Percentiles rank a stretch among this genome's conserved stretches.
Conservation (phyloP, 768 basidiomycete species). For the Lactarius sp. region DNA sequence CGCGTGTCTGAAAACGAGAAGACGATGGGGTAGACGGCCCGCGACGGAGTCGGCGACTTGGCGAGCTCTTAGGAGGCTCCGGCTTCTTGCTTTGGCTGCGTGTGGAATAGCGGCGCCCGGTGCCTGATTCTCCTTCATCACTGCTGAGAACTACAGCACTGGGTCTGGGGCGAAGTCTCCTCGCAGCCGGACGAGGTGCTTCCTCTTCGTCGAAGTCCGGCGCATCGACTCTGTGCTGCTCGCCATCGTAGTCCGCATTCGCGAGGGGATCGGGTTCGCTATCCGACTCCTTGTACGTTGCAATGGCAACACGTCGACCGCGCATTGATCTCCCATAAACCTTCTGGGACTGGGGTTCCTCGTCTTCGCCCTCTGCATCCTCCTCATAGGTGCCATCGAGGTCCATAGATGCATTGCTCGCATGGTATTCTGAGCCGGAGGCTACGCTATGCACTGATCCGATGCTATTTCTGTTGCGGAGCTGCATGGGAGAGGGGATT, state of each 20-base stretch:
- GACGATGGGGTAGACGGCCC: slow-evolving; percentile 34
- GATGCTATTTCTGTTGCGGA: slow-evolving; percentile 23
- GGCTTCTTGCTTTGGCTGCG: slow-evolving; percentile 39
- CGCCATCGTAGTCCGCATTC: slow-evolving; percentile 10
- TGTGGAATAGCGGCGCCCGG: slow-evolving; percentile 35
- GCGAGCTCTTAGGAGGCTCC: slow-evolving; percentile 25
- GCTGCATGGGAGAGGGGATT: slow-evolving; percentile 23
- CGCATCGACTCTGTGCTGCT: slow-evolving; percentile 4
- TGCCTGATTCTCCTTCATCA: slow-evolving; percentile 39
- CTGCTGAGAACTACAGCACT: slow-evolving; percentile 39
- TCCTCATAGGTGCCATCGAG: slow-evolving; percentile 29
- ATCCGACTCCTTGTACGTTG: slow-evolving; percentile 32
- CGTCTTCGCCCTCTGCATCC: slow-evolving; percentile 27
- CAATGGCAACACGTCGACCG: slow-evolving; percentile 30
- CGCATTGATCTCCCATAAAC: slow-evolving; percentile 26
- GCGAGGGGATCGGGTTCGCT: slow-evolving; percentile 24
- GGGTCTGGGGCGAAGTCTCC: slow-evolving; percentile 14
- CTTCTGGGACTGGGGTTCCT: slow-evolving; percentile 18
- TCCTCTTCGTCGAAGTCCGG: slow-evolving; percentile 31
- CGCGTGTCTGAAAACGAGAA: slow-evolving; percentile 11
- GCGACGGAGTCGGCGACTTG: slow-evolving; percentile 30
- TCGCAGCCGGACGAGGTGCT: slow-evolving; percentile 25
- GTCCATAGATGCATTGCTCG: slow-evolving; percentile 33
- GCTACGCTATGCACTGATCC: slow-evolving; percentile 27
- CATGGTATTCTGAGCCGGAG: slow-evolving; percentile 36